Evolutionary conservation across 2,329 filamentous ascomycete genomes (phyloP).

Genomic region (Neospermospora avenae): DNA sequence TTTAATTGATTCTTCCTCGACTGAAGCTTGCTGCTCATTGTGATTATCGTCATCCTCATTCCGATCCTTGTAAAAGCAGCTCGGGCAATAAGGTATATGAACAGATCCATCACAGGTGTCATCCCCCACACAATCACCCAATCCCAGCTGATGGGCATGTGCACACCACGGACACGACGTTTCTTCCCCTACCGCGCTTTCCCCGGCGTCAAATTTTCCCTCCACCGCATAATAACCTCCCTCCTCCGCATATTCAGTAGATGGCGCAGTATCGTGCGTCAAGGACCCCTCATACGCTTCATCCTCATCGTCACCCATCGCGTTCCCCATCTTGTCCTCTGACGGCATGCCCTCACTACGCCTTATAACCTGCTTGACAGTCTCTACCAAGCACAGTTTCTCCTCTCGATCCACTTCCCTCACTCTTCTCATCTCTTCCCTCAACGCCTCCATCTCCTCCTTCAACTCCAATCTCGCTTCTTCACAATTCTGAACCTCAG

Average conservation of each 20-base stretch:
- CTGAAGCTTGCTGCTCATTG: too few species aligned
- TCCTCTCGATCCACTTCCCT: constrained; percentile 8
- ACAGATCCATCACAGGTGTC: not conserved
- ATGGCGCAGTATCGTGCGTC: not conserved
- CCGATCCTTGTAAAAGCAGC: not conserved
- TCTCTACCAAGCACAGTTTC: constrained; percentile 5
- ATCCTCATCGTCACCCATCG: not conserved
- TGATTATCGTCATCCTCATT: not conserved
- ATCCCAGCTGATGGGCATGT: not conserved
- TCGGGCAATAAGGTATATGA: not conserved
- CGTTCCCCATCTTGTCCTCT: too few species aligned
- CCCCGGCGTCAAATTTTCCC: too few species aligned
- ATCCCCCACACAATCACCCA: not conserved
- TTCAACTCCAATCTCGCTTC: not conserved
- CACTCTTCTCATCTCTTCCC: not conserved
- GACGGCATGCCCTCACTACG: not conserved
- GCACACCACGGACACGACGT: not conserved
- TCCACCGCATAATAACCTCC: not conserved
- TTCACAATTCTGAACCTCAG: not conserved
- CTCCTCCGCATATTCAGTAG: too few species aligned
- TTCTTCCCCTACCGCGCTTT: not conserved
- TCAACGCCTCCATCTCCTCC: not conserved
- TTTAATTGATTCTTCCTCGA: not conserved
- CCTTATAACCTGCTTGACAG: not conserved
- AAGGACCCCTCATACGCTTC: not conserved